phyloP scores from a whole-genome alignment of 345 rosid genomes.

The Cardamine resedifolia region DNA sequence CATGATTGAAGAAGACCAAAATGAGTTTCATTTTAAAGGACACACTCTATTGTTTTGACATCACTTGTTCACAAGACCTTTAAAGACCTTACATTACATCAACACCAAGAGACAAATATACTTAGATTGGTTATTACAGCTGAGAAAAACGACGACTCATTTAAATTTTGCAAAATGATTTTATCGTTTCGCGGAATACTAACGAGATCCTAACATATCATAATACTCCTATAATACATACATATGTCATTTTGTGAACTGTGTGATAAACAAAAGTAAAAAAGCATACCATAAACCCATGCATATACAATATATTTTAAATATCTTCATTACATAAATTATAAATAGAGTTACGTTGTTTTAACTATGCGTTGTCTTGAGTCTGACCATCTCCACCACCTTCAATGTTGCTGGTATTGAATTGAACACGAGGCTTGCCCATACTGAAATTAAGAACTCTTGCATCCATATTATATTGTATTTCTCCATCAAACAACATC shows the following conservation, averaged over 20 bases:
- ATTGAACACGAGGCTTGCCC: constrained; percentile 71
- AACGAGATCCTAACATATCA: not conserved
- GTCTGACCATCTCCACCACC: constrained; percentile 41
- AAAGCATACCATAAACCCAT: not conserved
- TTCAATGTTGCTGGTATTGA: constrained; percentile 46
- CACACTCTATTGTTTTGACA: no score
- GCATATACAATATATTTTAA: not conserved
- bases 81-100: no score
- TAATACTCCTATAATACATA: not conserved
- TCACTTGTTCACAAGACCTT: no score
- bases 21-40: not conserved
- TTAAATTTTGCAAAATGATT: not conserved
- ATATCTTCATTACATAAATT: not conserved
- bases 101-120: no score
- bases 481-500: constrained; percentile 79
- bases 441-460: constrained; percentile 85
- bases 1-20: not conserved
- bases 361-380: constrained; percentile 11
- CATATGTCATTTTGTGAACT: not conserved
- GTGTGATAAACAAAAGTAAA: not conserved
- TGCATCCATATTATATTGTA: constrained; percentile 86
- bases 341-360: constrained; percentile 12
- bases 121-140: no score
- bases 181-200: not conserved
- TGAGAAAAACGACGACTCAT: no score